Evolutionary conservation across 139 green algal species (phyloP).

Genomic region (Chlamydomonas schloesseri): DNA sequence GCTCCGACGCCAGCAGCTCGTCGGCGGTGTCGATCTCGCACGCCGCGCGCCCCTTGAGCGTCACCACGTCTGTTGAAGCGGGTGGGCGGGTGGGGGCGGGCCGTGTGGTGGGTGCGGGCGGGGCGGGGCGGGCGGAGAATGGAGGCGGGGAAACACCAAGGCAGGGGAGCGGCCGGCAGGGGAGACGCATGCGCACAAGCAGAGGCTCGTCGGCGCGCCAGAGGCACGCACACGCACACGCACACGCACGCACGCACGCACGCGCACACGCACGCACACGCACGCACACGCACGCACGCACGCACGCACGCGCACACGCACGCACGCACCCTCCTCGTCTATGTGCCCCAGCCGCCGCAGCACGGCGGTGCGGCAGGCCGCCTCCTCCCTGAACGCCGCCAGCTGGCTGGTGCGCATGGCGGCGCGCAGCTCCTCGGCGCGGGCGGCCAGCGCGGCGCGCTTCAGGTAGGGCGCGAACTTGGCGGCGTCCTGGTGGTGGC

Average conservation of each 20-base stretch:
- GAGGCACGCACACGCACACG: no score
- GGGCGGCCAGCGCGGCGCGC: conserved; percentile 51
- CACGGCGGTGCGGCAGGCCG: conserved; percentile 71
- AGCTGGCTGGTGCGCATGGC: conserved; percentile 54
- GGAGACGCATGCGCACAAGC: no score
- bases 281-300: neutral
- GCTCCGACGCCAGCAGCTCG: conserved; percentile 85
- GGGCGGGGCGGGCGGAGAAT: neutral
- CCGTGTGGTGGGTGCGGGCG: neutral
- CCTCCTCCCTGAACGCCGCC: conserved; percentile 66
- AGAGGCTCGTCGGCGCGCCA: no score
- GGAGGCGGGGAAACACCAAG: no score
- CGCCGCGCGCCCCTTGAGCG: conserved; percentile 78
- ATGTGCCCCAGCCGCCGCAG: conserved; percentile 90
- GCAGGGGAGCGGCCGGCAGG: no score
- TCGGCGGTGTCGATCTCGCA: conserved; percentile 91
- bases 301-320: neutral
- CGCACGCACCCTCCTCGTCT: conserved; percentile 74
- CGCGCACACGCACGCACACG: no score
- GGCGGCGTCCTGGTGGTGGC: neutral
- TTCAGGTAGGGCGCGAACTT: conserved; percentile 67
- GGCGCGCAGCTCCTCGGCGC: conserved; percentile 34
- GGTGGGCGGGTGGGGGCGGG: neutral
- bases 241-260: no score
- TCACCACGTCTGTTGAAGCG: conserved; percentile 50